Base-by-base conservation (phyloP, 129 eudicot species). In the Pulicaria dysenterica region DNA sequence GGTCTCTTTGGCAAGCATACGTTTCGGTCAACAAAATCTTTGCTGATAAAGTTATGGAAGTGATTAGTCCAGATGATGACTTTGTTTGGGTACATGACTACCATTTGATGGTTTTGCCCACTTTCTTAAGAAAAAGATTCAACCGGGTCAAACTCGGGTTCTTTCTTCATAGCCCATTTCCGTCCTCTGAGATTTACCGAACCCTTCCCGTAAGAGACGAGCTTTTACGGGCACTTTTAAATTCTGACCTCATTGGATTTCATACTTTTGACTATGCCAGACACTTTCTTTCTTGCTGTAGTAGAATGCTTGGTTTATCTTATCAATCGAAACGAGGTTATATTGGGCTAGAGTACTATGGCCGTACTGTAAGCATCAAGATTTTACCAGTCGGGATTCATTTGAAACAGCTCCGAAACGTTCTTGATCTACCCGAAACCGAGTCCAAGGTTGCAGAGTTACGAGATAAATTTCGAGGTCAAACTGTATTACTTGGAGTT, bases 41-140 rank as follows among this genome's bases (percentile, higher is more conserved):
- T 67, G 97, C 97, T 1, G 97, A 91, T 73, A 91, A 91, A 79
- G 97, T 91, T 0, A 91, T 91, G 97, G 97, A 91, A 75, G 93
- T 91, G 40, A 91, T 91, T 38, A 84, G 90, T 19, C 97, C 97
- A 2, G 97, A 91, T 68, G 97, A 91, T 73, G 97, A 91, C 77
- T 91, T 71, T 46, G 92, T 91, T 47, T 91, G 97, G 97, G 95
- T 91, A 46, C 97, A 91, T 69, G 97, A 91, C 19, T 91, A 91
- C 79, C 97, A 91, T 81, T 77, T 91, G 68, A 88, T 91, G 97
- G 92, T 91, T 12, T 76, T 91, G 49, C 96, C 97, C 1, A 91
- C 97, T 3, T 91, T 91, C 70, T 51, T 91, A 42, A 84, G 97
- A 70, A 91, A 91, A 74, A 69, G 97, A 68, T 91, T 89, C 60